Evolutionary conservation across 2,329 filamentous ascomycete genomes (phyloP), one percentile per base, ranked within the genome.

Genomic region (Drechslera avenae): DNA sequence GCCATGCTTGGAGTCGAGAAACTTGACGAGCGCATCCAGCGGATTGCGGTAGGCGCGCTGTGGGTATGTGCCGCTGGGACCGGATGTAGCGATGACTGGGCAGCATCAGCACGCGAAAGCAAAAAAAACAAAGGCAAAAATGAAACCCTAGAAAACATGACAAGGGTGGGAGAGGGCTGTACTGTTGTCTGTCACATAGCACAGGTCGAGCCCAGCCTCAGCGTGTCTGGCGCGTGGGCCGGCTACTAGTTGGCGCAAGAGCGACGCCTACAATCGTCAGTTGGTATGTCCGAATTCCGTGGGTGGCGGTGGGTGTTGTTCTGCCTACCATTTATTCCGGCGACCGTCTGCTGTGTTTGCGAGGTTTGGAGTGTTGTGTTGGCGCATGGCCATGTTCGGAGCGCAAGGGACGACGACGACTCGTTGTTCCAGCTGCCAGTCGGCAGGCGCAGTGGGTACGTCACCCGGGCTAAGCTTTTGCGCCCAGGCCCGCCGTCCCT

Each of bases 21-120:
- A 99, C 58, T 84, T 83, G 52, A 97, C 90, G 17, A 99, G 84
- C 32, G 87, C 84, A 68, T 95, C 88, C 41, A 96, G 86, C 0
- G 93, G 93, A 69, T 96, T 99, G 68, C 94, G 90, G 76, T 97
- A 99, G 53, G 91, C 91, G 57, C 89, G 86, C 71, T 96, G 88
- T 0, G 94, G 93, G 69, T 95, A 97, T 14, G 90, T 91, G 56
- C 89, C 88, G 13, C 88, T 90, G 1, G 94, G 94, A 4, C 94
- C 93, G 5, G 93, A 97, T 32, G 92, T 96, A 54, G 76, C 81
- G 60, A 84, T 82, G 58, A 86, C 80, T 82, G 54, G 35, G 35
- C 19, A 28, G 18, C 10, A 67, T 80, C 50, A 71, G 85, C 79
- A 13, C 19, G 23, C 43, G 19, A 43, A 13, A 14, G 4, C 3